phyloP scores from a whole-genome alignment of 1,284 basidiomycete species.

The Porogramme epimiltina region DNA sequence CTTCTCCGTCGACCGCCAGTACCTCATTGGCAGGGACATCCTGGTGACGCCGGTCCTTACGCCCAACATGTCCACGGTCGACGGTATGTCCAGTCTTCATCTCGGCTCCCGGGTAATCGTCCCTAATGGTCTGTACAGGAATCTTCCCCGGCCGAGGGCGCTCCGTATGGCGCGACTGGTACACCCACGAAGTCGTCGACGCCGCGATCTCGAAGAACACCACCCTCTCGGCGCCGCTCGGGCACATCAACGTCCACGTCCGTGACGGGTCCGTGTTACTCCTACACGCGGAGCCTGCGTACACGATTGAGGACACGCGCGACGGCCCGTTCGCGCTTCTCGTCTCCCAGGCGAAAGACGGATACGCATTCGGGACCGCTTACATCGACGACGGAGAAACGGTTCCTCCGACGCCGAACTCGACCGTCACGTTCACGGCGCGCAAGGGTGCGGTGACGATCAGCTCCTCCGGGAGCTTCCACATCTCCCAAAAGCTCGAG shows the following conservation, averaged over 20 bases:
- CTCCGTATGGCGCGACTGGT: slow-evolving; percentile 76
- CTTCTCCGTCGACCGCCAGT: slow-evolving; percentile 68
- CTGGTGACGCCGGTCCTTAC: slow-evolving; percentile 75
- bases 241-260: slow-evolving; percentile 72
- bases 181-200: slow-evolving; percentile 59
- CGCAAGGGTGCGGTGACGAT: slow-evolving; percentile 36
- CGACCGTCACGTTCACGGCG: slow-evolving; percentile 44
- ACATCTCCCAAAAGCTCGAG: slow-evolving; percentile 31
- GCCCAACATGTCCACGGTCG: slow-evolving; percentile 56
- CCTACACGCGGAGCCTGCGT: slow-evolving; percentile 54
- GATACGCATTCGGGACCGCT: slow-evolving; percentile 53
- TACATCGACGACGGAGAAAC: slow-evolving; percentile 70
- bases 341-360: slow-evolving; percentile 47
- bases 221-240: slow-evolving; percentile 58
- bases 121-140: slow-evolving; percentile 34
- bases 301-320: slow-evolving; percentile 61
- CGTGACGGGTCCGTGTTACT: slow-evolving; percentile 62
- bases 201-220: slow-evolving; percentile 40
- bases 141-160: slow-evolving; percentile 64
- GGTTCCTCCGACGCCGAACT: slow-evolving; percentile 51
- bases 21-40: slow-evolving; percentile 68
- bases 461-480: slow-evolving; percentile 35
- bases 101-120: too few relatives aligned
- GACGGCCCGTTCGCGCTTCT: slow-evolving; percentile 56
- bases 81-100: slow-evolving; percentile 37